A percentile compares a stretch with the other conserved stretches of the same genome.
Evolutionary conservation across 129 eudicot species (phyloP).

Genomic region (Apium graveolens): DNA sequence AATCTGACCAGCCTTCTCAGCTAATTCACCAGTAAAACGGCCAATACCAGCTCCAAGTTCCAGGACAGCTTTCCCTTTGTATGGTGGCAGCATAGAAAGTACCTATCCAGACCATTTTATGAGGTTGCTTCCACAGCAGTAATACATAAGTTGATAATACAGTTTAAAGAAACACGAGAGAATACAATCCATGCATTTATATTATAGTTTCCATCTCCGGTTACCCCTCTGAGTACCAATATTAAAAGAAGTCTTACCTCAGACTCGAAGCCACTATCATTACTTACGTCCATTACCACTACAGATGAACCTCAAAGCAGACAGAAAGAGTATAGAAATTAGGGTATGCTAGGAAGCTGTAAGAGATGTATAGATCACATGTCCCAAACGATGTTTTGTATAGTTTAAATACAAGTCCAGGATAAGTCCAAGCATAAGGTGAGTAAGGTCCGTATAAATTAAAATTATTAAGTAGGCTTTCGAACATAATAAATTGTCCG

Average conservation of each 20-base stretch:
- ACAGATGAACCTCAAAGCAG: neutral
- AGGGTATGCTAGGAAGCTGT: neutral
- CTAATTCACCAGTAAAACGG: constrained; percentile 89
- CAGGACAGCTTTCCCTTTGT: constrained; percentile 68
- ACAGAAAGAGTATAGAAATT: neutral
- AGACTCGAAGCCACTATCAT: neutral
- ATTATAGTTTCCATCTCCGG: neutral
- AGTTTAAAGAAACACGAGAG: neutral
- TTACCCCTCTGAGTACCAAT: neutral
- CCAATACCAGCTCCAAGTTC: constrained; percentile 98
- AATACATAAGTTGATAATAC: neutral
- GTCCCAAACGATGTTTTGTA: neutral
- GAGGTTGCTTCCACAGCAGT: neutral
- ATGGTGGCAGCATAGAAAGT: constrained; percentile 78
- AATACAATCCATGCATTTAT: neutral
- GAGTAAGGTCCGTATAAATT: neutral
- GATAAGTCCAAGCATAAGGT: neutral
- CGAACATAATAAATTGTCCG: neutral
- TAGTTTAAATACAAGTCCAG: neutral
- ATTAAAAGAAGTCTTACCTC: neutral
- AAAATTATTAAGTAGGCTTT: neutral
- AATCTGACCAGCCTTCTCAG: constrained; percentile 56
- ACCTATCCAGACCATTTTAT: constrained; percentile 33
- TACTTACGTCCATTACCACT: neutral
- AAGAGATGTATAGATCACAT: neutral